phyloP scores from a whole-genome alignment of 2,329 filamentous ascomycete species.

The Trichoderma harzianum region DNA sequence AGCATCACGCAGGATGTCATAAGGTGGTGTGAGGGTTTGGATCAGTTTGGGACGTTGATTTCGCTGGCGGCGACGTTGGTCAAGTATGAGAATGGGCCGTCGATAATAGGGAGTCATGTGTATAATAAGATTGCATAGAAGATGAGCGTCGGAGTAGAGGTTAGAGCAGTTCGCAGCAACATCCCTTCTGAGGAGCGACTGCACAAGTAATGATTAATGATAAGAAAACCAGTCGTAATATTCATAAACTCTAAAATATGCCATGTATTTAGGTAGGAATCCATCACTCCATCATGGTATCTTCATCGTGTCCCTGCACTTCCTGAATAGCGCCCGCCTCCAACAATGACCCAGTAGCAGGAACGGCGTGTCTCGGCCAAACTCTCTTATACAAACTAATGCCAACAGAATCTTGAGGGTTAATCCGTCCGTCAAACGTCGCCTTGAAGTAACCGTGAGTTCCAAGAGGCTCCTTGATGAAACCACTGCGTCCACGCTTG shows the following conservation, averaged over 20 bases:
- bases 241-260: conserved; percentile 16
- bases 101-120: background rate
- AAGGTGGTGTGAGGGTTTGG: conserved; percentile 12
- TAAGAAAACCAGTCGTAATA: conserved; percentile 9
- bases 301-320: conserved; percentile 10
- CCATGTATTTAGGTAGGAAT: background rate
- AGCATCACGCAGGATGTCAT: background rate
- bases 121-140: background rate
- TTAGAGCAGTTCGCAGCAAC: background rate
- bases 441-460: conserved; percentile 99
- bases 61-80: conserved; percentile 4
- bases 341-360: conserved; percentile 44
- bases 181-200: too few species aligned
- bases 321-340: conserved; percentile 27
- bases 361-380: conserved; percentile 67
- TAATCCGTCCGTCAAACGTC: conserved; percentile 93
- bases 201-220: background rate
- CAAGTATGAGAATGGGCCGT: background rate
- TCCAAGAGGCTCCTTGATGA: conserved; percentile 88
- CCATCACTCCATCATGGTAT: conserved; percentile 20
- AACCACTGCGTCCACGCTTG: conserved; percentile 79
- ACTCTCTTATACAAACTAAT: conserved; percentile 86
- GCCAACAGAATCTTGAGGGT: conserved; percentile 89
- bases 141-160: background rate
- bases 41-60: conserved; percentile 8